phyloP scores from a whole-genome alignment of 306 rosid species.

The Canavalia ensiformis region DNA sequence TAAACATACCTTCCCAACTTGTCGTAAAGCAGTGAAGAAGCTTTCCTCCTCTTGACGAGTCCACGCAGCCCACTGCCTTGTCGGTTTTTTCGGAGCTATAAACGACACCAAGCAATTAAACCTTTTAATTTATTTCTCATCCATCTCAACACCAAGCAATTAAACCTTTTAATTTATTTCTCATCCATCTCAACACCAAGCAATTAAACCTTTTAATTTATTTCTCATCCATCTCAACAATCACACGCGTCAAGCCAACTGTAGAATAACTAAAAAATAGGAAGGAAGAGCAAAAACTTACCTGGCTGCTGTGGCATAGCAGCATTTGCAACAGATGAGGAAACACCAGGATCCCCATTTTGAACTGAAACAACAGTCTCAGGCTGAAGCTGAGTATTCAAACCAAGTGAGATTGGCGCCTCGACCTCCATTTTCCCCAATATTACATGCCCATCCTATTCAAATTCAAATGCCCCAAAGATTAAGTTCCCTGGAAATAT shows the following conservation, averaged over 20 bases:
- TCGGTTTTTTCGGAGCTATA: slow-evolving; percentile 79
- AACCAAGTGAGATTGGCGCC: slow-evolving; percentile 51
- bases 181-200: not conserved
- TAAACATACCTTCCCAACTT: slow-evolving; percentile 85
- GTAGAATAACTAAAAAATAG: not conserved
- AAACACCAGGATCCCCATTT: slow-evolving; percentile 64
- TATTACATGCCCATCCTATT: slow-evolving; percentile 41
- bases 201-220: slow-evolving; percentile 31
- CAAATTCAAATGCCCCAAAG: slow-evolving; percentile 39
- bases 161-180: slow-evolving; percentile 26
- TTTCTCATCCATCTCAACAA: slow-evolving; percentile 33
- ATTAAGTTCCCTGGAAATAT: slow-evolving; percentile 46
- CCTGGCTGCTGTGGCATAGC: slow-evolving; percentile 68
- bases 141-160: slow-evolving; percentile 27
- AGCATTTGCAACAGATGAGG: slow-evolving; percentile 56
- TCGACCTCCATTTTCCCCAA: slow-evolving; percentile 65
- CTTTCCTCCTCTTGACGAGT: slow-evolving; percentile 99
- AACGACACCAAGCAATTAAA: slow-evolving; percentile 26
- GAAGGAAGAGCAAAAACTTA: slow-evolving; percentile 21
- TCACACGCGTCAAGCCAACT: slow-evolving; percentile 30
- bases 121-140: slow-evolving; percentile 43
- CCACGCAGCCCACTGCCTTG: slow-evolving; percentile 99
- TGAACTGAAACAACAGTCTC: slow-evolving; percentile 57
- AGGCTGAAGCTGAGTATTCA: slow-evolving; percentile 56
- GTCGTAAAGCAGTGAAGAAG: slow-evolving; percentile 94